A percentile compares a stretch with the other conserved stretches of the same genome.
Conservation (phyloP, 441 rosid species). For the Viola pubescens region DNA sequence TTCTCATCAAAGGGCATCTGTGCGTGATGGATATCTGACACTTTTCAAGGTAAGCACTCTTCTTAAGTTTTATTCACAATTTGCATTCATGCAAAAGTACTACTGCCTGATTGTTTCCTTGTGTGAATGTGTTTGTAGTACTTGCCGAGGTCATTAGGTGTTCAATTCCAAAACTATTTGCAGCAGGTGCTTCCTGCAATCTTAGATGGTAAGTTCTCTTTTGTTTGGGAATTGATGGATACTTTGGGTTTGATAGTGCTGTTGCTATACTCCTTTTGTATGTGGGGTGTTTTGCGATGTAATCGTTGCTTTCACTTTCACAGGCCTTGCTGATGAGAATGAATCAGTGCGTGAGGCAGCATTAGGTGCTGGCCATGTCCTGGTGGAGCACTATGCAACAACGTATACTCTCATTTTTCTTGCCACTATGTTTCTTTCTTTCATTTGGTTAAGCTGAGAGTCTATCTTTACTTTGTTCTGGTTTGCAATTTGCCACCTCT, state of each 20-base stretch:
- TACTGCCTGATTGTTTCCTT: slow-evolving; percentile 12
- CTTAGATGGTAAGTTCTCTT: slow-evolving; percentile 56
- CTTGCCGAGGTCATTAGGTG: slow-evolving; percentile 86
- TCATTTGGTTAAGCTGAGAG: not conserved
- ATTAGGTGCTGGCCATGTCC: slow-evolving; percentile 96
- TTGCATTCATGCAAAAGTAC: slow-evolving; percentile 1
- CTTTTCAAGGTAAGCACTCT: slow-evolving; percentile 73
- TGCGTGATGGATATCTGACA: slow-evolving; percentile 70
- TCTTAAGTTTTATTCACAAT: not conserved
- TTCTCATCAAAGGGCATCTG: slow-evolving; percentile 78
- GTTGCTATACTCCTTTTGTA: not conserved
- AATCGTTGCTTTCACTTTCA: slow-evolving; percentile 13
- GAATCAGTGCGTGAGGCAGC: slow-evolving; percentile 99
- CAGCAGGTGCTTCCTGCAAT: slow-evolving; percentile 85
- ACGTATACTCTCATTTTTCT: slow-evolving; percentile 44
- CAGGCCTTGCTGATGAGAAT: slow-evolving; percentile 99
- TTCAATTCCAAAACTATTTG: slow-evolving; percentile 84
- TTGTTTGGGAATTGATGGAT: not conserved
- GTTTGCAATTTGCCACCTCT: not conserved
- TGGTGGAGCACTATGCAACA: slow-evolving; percentile 98
- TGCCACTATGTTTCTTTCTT: slow-evolving; percentile 13
- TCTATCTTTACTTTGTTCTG: not conserved
- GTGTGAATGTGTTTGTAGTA: slow-evolving; percentile 38
- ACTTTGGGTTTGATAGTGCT: slow-evolving; percentile 3
- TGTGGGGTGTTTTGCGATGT: slow-evolving; percentile 2